Percentiles rank a stretch among this genome's conserved stretches.
phyloP scores from a whole-genome alignment of 495 filamentous ascomycete species.

The Poronia punctata region DNA sequence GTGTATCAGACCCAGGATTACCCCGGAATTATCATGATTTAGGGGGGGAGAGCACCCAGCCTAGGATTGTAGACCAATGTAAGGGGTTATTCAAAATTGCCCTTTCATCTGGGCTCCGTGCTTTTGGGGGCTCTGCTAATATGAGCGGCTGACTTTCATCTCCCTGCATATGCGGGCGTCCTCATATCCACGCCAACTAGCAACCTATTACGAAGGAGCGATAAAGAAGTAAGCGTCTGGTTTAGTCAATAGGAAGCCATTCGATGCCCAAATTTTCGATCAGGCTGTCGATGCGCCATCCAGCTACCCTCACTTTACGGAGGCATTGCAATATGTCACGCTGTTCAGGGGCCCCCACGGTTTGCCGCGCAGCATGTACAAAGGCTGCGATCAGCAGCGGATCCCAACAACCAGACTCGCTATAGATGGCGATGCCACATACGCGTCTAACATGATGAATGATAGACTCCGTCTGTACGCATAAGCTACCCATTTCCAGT shows the following conservation, averaged over 20 bases:
- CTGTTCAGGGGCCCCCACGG: constrained; percentile 8
- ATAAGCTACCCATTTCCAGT: not conserved
- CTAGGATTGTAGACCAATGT: no score
- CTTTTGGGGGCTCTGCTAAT: no score
- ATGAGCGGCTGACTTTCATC: no score
- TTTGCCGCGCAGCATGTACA: constrained; percentile 8
- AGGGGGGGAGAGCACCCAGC: no score
- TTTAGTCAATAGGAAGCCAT: constrained; percentile 7
- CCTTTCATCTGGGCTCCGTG: no score
- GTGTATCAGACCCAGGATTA: no score
- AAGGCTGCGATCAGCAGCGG: constrained; percentile 16
- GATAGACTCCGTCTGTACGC: constrained; percentile 7
- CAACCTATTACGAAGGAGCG: no score
- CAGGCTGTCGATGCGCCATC: constrained; percentile 14
- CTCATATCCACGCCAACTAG: no score
- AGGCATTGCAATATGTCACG: constrained; percentile 5
- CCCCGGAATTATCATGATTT: no score
- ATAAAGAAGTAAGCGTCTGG: no score
- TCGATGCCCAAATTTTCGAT: constrained; percentile 8
- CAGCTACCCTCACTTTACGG: constrained; percentile 4
- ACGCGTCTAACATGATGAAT: constrained; percentile 13
- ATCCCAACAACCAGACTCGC: constrained; percentile 18
- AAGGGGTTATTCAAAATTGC: no score
- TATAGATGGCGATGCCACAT: constrained; percentile 16
- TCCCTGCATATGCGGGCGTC: no score